Conservation (phyloP, 129 eudicot species). For the Flaveria sonorensis region DNA sequence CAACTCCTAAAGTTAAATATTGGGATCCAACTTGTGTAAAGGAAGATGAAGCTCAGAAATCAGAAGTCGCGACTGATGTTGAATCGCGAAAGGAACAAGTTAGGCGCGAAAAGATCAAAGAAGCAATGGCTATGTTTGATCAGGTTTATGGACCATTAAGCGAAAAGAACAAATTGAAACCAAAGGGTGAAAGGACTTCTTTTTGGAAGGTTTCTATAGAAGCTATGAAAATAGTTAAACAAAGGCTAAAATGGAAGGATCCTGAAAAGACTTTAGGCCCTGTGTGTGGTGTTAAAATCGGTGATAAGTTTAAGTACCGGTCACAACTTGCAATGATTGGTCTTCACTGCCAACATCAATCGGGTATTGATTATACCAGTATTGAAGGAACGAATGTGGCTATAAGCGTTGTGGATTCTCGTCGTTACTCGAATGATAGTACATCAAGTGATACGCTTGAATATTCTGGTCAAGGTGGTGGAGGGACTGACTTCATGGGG, state of each 20-base stretch:
- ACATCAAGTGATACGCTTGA: conserved; percentile 32
- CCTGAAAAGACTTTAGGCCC: conserved; percentile 38
- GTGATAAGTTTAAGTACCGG: conserved; percentile 49
- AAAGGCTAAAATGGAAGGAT: conserved; percentile 30
- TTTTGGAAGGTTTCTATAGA: conserved; percentile 17
- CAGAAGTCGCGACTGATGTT: conserved; percentile 1
- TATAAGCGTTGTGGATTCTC: conserved; percentile 57
- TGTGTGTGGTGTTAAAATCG: conserved; percentile 55
- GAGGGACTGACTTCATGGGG: background rate
- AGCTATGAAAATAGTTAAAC: conserved; percentile 33
- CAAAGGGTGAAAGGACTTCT: conserved; percentile 9
- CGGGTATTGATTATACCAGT: conserved; percentile 53
- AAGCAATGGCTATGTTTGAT: conserved; percentile 38
- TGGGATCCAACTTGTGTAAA: conserved; percentile 6
- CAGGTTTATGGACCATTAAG: background rate
- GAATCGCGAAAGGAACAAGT: conserved; percentile 2
- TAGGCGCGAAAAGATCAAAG: conserved; percentile 32
- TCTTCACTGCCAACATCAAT: conserved; percentile 42
- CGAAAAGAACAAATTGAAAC: background rate
- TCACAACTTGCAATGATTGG: conserved; percentile 51
- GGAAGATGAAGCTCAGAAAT: background rate
- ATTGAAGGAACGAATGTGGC: conserved; percentile 47
- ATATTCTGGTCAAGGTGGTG: conserved; percentile 70
- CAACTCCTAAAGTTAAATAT: background rate
- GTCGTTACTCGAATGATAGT: conserved; percentile 46